Evolutionary conservation across 345 rosid genomes (phyloP).

Genomic region (Reutealis trisperma): DNA sequence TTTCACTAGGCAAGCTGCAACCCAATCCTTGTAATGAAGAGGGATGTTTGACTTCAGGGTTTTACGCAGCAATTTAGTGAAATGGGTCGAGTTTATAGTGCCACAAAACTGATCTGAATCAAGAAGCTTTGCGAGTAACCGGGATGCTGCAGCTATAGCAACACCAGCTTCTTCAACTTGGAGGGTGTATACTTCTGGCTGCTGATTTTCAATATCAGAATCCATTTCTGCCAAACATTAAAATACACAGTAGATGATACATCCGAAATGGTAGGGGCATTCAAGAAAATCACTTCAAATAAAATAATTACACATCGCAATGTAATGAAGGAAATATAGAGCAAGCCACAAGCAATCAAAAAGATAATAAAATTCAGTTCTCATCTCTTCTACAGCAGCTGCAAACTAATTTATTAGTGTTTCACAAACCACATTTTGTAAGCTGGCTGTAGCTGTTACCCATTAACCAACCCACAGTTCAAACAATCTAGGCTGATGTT

Average conservation of each 20-base stretch:
- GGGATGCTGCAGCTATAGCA: constrained; percentile 66
- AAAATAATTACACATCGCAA: neutral
- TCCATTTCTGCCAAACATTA: constrained; percentile 45
- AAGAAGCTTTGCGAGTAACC: constrained; percentile 70
- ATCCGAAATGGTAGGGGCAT: constrained; percentile 15
- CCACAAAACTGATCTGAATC: constrained; percentile 56
- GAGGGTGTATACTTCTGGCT: constrained; percentile 56
- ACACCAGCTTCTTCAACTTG: constrained; percentile 78
- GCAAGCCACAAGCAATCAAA: neutral
- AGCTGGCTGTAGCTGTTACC: neutral
- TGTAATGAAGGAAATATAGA: neutral
- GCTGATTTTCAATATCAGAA: constrained; percentile 50
- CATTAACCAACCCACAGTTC: neutral
- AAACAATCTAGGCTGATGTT: neutral
- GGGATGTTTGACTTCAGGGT: constrained; percentile 56
- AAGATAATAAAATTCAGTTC: neutral
- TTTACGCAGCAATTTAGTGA: constrained; percentile 43
- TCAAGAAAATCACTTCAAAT: too few relatives aligned
- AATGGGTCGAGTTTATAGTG: constrained; percentile 33
- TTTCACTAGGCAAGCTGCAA: constrained; percentile 76
- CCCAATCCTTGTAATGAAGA: constrained; percentile 68
- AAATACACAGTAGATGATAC: neutral
- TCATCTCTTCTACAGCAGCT: neutral
- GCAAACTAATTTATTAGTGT: neutral
- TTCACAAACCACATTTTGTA: neutral